Percentiles rank a stretch among this genome's conserved stretches.
These are phyloP conservation scores for Teratosphaeria gauchensis DNA, from an alignment of 2,329 filamentous ascomycete genomes.

Conservation along the genomic window DNA sequence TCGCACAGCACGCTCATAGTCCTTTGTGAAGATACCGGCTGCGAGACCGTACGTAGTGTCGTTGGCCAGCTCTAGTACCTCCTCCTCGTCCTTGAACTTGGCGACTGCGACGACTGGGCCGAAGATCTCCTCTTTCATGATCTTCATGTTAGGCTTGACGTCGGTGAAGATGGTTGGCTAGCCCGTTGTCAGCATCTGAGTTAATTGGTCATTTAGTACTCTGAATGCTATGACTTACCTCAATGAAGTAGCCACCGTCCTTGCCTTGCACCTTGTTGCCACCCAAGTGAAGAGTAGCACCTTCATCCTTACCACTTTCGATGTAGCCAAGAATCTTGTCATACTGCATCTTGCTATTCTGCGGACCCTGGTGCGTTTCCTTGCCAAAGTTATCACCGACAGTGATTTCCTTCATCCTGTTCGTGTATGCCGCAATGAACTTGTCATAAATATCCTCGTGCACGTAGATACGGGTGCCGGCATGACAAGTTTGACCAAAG, in stretches of 20 bases:
- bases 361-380: slow-evolving; percentile 34
- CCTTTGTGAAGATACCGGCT: slow-evolving; percentile 60
- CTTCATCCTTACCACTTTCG: background rate
- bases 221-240: background rate
- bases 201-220: no score
- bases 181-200: background rate
- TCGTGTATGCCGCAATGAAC: slow-evolving; percentile 33
- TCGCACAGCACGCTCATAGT: slow-evolving; percentile 41
- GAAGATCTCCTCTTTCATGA: slow-evolving; percentile 26
- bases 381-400: slow-evolving; percentile 16
- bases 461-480: slow-evolving; percentile 22
- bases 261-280: background rate
- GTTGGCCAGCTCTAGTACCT: slow-evolving; percentile 24
- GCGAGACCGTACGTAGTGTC: slow-evolving; percentile 68
- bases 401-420: slow-evolving; percentile 9
- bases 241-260: background rate
- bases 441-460: slow-evolving; percentile 35
- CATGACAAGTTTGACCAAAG: slow-evolving; percentile 14
- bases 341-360: slow-evolving; percentile 42
- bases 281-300: background rate
- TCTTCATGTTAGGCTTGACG: slow-evolving; percentile 18
- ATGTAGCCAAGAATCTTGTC: slow-evolving; percentile 23
- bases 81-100: slow-evolving; percentile 25
- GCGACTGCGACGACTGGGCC: slow-evolving; percentile 28
- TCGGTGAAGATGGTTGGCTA: background rate